phyloP scores from a whole-genome alignment of 164 flowering plant species.

The Aristolochia fimbriata region DNA sequence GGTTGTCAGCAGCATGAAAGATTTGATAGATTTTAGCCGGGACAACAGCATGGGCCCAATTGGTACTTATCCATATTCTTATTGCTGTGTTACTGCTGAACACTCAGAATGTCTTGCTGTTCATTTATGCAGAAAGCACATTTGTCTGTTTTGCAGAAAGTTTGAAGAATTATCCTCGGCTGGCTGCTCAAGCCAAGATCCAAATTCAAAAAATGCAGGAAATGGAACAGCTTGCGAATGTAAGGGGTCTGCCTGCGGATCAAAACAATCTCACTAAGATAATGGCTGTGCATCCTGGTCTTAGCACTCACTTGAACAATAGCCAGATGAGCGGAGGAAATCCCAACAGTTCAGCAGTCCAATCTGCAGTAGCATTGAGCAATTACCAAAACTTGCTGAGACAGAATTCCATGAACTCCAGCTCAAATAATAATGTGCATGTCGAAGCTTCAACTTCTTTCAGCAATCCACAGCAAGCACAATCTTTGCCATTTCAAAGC shows the following conservation, averaged over 20 bases:
- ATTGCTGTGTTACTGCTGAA: neutral
- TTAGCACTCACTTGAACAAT: slow-evolving; percentile 34
- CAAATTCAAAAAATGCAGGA: slow-evolving; percentile 72
- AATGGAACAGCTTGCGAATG: slow-evolving; percentile 54
- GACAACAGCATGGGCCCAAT: slow-evolving; percentile 73
- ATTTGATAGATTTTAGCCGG: slow-evolving; percentile 68
- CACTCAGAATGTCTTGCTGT: neutral
- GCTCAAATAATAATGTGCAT: slow-evolving; percentile 16
- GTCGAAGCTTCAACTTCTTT: slow-evolving; percentile 51
- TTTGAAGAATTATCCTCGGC: slow-evolving; percentile 75
- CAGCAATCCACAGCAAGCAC: slow-evolving; percentile 35
- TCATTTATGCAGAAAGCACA: neutral
- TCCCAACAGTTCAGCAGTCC: slow-evolving; percentile 38
- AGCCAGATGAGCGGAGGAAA: slow-evolving; percentile 41
- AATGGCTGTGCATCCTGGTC: slow-evolving; percentile 58
- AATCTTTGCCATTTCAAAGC: slow-evolving; percentile 41
- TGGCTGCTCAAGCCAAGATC: slow-evolving; percentile 34
- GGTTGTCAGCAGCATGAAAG: slow-evolving; percentile 93
- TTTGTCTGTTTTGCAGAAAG: slow-evolving; percentile 46
- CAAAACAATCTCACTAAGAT: slow-evolving; percentile 48
- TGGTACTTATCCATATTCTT: slow-evolving; percentile 36
- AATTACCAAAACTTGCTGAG: slow-evolving; percentile 68
- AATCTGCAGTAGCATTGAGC: slow-evolving; percentile 49
- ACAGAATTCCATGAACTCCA: slow-evolving; percentile 63
- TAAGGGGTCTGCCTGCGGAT: slow-evolving; percentile 59